phyloP scores from a whole-genome alignment of 331 rosid genomes.

The Quercus lobata region DNA sequence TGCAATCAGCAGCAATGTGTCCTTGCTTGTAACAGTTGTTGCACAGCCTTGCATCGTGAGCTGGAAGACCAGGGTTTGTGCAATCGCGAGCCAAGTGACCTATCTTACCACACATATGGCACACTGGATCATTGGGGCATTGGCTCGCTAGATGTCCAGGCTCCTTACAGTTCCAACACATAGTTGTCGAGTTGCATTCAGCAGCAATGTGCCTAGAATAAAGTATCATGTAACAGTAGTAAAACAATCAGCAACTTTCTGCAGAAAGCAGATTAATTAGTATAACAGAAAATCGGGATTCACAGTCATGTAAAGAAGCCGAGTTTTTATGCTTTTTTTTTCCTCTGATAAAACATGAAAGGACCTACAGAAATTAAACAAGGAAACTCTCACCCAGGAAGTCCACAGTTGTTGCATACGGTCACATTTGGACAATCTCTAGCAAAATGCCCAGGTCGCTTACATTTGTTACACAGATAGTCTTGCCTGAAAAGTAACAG shows the following conservation, averaged over 20 bases:
- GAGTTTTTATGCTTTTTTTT: not conserved
- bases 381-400: conserved; percentile 21
- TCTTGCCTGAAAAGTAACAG: conserved; percentile 11
- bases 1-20: not conserved
- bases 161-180: conserved; percentile 29
- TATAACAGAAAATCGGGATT: not conserved
- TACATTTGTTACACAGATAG: conserved; percentile 20
- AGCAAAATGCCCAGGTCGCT: conserved; percentile 27
- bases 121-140: conserved; percentile 19
- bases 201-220: conserved; percentile 23
- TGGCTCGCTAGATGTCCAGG: conserved; percentile 23
- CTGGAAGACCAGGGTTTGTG: not conserved
- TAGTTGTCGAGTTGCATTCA: conserved; percentile 12
- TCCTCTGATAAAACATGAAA: too few species aligned
- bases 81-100: conserved; percentile 31
- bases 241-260: not conserved
- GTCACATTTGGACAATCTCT: conserved; percentile 20
- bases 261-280: not conserved
- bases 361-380: too few species aligned
- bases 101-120: conserved; percentile 14
- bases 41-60: not conserved
- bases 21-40: not conserved
- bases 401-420: conserved; percentile 25
- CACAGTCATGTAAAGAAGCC: not conserved
- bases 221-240: not conserved